A percentile compares a stretch with the other conserved stretches of the same genome.
phyloP scores from a whole-genome alignment of 805 yeast genomes.

The Schwanniomyces yamadae region DNA sequence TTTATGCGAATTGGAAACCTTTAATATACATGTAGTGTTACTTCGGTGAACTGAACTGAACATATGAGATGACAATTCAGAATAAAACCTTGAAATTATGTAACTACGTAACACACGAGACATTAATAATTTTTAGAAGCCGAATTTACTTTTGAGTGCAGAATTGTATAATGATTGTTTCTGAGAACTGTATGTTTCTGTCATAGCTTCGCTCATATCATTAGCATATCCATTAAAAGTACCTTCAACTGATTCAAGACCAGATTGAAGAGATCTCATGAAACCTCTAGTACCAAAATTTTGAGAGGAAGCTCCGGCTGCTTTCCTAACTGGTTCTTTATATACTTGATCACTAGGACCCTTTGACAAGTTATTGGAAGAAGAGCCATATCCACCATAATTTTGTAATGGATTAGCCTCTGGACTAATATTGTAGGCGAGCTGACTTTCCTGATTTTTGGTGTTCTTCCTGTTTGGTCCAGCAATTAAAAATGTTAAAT shows the following conservation, averaged over 20 bases:
- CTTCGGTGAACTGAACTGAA: too few species aligned
- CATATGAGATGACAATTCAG: too few species aligned
- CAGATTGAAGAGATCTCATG: slow-evolving; percentile 49
- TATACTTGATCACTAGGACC: slow-evolving; percentile 29
- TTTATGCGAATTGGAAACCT: too few species aligned
- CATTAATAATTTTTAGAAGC: slow-evolving; percentile 36
- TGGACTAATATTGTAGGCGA: slow-evolving; percentile 48
- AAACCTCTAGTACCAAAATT: slow-evolving; percentile 43
- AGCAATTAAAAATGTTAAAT: slow-evolving; percentile 64
- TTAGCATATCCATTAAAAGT: slow-evolving; percentile 58
- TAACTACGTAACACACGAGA: too few species aligned
- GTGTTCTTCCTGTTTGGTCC: slow-evolving; percentile 71
- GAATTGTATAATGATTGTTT: slow-evolving; percentile 51
- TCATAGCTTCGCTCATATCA: slow-evolving; percentile 51
- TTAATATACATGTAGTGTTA: too few species aligned
- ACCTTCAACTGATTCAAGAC: slow-evolving; percentile 54
- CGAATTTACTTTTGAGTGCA: slow-evolving; percentile 53
- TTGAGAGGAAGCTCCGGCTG: slow-evolving; percentile 32
- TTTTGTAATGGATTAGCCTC: slow-evolving; percentile 39
- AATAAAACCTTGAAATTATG: too few species aligned
- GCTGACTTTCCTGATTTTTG: slow-evolving; percentile 56
- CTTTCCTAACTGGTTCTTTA: slow-evolving; percentile 46
- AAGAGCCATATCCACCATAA: slow-evolving; percentile 27
- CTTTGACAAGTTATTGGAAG: slow-evolving; percentile 7
- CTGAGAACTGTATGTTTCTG: slow-evolving; percentile 48